phyloP scores from a whole-genome alignment of 1,284 basidiomycete genomes.

The Wallemia ichthyophaga region DNA sequence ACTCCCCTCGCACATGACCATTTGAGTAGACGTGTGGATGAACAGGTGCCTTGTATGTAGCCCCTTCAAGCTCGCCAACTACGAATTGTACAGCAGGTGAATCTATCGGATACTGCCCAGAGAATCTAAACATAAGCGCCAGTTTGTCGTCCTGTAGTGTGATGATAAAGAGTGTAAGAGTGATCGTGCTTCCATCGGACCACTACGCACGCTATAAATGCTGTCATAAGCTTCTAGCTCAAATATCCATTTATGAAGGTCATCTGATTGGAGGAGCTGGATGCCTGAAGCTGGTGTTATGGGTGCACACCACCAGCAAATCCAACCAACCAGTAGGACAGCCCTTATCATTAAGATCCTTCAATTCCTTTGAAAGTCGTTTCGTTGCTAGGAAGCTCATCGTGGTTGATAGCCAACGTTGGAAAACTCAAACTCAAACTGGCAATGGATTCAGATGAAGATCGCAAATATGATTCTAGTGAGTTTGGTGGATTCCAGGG shows the following conservation, averaged over 20 bases:
- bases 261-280: constrained; percentile 32
- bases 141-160: constrained; percentile 35
- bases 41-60: neutral
- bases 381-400: neutral
- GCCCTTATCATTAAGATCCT: constrained; percentile 34
- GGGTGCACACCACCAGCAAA: neutral
- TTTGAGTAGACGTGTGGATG: neutral
- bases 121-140: constrained; percentile 43
- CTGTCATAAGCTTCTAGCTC: constrained; percentile 20
- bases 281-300: constrained; percentile 24
- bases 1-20: neutral
- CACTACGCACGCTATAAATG: constrained; percentile 27
- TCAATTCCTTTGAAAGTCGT: constrained; percentile 24
- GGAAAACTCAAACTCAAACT: neutral
- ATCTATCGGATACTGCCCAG: constrained; percentile 12
- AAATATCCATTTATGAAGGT: constrained; percentile 32
- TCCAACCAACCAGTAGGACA: constrained; percentile 31
- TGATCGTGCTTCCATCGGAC: neutral
- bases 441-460: neutral
- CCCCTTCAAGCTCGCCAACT: neutral
- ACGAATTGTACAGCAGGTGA: neutral
- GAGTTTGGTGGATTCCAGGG: neutral
- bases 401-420: neutral
- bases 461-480: neutral
- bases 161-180: neutral